A percentile compares a stretch with the other conserved stretches of the same genome.
Evolutionary conservation across 345 rosid genomes (phyloP).

Genomic region (Melaleuca alternifolia): DNA sequence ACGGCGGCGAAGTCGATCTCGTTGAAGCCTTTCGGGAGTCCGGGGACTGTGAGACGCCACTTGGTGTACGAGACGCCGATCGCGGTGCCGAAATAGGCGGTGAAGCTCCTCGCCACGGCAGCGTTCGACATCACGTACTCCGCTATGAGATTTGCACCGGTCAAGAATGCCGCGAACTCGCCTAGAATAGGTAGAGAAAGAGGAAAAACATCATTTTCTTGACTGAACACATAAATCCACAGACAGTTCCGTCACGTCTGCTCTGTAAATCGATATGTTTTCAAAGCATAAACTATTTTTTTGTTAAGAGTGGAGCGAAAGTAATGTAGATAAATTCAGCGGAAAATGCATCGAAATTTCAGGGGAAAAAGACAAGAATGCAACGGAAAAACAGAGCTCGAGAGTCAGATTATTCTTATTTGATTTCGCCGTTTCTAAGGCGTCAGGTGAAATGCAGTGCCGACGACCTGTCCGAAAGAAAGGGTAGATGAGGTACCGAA

Average conservation of each 20-base stretch:
- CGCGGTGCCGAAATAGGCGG: slow-evolving; percentile 61
- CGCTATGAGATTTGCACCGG: slow-evolving; percentile 81
- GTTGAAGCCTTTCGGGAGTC: slow-evolving; percentile 67
- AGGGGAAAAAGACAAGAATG: background rate
- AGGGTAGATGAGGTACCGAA: slow-evolving; percentile 34
- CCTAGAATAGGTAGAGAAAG: slow-evolving; percentile 18
- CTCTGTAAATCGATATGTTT: background rate
- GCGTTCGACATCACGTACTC: slow-evolving; percentile 96
- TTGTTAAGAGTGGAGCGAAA: background rate
- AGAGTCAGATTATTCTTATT: background rate
- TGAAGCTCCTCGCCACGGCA: slow-evolving; percentile 74
- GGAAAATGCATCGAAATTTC: background rate
- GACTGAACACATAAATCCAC: background rate
- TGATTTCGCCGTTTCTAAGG: background rate
- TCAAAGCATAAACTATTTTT: background rate
- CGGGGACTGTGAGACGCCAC: slow-evolving; percentile 46
- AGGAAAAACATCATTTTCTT: no score
- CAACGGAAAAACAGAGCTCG: background rate
- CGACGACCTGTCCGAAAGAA: background rate
- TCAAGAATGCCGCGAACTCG: slow-evolving; percentile 76
- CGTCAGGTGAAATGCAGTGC: background rate
- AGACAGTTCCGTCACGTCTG: background rate
- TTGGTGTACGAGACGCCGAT: slow-evolving; percentile 60
- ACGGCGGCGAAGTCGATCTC: slow-evolving; percentile 64
- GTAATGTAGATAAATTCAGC: background rate